phyloP scores from a whole-genome alignment of 208 protist genomes.

The Leishmania gerbilli region DNA sequence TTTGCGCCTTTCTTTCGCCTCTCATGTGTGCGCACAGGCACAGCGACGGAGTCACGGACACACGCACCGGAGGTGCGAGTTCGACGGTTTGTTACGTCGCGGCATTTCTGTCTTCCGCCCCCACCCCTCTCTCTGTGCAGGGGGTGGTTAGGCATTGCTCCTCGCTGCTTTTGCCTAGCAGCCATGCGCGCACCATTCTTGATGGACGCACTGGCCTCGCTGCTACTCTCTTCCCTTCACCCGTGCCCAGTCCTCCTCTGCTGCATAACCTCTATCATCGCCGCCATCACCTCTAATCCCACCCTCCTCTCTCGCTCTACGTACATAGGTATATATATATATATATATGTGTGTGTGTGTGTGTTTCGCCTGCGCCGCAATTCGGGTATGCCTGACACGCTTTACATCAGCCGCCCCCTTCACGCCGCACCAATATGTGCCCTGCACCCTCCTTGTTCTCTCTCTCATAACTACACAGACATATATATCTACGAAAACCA shows the following conservation, averaged over 20 bases:
- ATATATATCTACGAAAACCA: background rate
- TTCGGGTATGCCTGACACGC: background rate
- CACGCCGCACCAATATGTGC: background rate
- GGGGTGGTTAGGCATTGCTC: background rate
- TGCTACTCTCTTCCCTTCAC: background rate
- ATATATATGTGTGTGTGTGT: background rate
- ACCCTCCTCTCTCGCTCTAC: background rate
- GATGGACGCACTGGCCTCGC: background rate
- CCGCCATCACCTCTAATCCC: background rate
- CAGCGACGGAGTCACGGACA: background rate
- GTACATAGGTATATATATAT: background rate
- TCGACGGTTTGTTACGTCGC: background rate
- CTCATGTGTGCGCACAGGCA: background rate
- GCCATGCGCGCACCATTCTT: background rate
- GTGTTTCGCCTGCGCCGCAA: background rate
- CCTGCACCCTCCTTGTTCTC: background rate
- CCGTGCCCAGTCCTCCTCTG: background rate
- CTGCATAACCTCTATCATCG: background rate
- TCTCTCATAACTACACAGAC: background rate
- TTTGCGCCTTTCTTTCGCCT: background rate
- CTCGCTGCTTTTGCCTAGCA: background rate
- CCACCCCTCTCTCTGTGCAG: background rate
- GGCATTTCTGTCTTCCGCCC: background rate
- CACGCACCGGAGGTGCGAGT: background rate
- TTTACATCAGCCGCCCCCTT: background rate